Evolutionary conservation across 768 basidiomycete genomes (phyloP), one percentile per base, ranked within the genome.

Genomic region (Rhizopogon roseolus): DNA sequence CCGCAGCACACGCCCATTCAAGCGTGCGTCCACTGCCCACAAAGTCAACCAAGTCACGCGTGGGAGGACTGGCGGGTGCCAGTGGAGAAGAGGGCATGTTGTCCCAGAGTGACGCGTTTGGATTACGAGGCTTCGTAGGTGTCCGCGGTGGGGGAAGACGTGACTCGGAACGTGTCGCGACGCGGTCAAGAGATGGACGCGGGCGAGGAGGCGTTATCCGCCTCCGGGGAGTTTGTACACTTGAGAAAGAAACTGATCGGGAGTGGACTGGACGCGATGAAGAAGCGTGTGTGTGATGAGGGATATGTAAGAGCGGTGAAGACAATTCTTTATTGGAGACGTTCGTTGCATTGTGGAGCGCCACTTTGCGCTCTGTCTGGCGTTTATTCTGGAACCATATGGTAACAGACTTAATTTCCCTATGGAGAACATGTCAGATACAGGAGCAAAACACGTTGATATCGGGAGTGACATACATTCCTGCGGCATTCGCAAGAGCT

Each of bases 401-500:
- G 43, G 67, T 68, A n/a, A 68, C 67, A 19, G 67, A 68, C 49
- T 68, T 68, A 51, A 70, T 68, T 64, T 68, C 67, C 67, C 67
- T 68, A 34, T 6, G 48, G 37, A 16, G 34, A 11, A 50, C 41
- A 29, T 27, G 55, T 69, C 11, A 63, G 60, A n/a, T 27, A 27
- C 41, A 32, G 41, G 37, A 14, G 42, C 27, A 51, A 38, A 39
- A 48, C 40, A 50, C 25, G 19, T 28, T 5, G 19, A 19, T n/a
- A 14, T 14, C 7, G 22, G 16, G 5, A 39, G 11, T 16, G 55
- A 60, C 85, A 64, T 69, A 88, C 87, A 89, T 87, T 64, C 73
- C 76, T 11, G 82, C 82, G 10, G 80, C 72, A 41, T 66, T 74
- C 8, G 86, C 86, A 41, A 87, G 75, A 0, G 73, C 66, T 57